phyloP scores from a whole-genome alignment of 257 asterid genomes.

The Thymus mandschuricus region DNA sequence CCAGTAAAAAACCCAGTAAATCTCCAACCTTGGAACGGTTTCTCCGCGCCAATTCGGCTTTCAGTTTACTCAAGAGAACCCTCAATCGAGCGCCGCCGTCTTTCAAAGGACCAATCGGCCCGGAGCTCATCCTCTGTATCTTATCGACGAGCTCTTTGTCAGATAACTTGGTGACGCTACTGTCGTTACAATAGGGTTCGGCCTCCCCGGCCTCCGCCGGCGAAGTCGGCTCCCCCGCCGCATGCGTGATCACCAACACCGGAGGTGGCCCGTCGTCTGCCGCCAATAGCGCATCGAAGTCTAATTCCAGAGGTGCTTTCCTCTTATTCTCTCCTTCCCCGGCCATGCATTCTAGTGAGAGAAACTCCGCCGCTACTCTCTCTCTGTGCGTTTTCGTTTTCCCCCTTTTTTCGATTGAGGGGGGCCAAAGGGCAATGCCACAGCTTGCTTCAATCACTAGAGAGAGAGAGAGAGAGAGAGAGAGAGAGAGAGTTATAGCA shows the following conservation, averaged over 20 bases:
- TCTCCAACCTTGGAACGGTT: conserved; percentile 41
- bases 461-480: no score
- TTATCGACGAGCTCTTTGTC: conserved; percentile 26
- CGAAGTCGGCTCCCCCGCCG: conserved; percentile 16
- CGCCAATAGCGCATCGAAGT: conserved; percentile 24
- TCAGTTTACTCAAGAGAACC: not conserved
- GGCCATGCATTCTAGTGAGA: conserved; percentile 39
- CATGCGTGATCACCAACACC: conserved; percentile 22
- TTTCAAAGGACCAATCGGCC: not conserved
- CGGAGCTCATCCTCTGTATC: not conserved
- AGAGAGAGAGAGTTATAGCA: no score
- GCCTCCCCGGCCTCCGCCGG: conserved; percentile 17
- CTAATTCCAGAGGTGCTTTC: conserved; percentile 24
- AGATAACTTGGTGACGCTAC: not conserved
- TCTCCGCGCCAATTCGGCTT: conserved; percentile 42
- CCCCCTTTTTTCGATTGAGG: not conserved
- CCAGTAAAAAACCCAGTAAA: conserved; percentile 17
- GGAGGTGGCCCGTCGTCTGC: conserved; percentile 34
- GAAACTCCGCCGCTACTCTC: not conserved
- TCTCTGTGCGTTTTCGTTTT: not conserved
- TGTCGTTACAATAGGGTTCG: not conserved
- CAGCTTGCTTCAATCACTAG: no score
- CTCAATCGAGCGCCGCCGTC: conserved; percentile 42
- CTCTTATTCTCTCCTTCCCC: conserved; percentile 44
- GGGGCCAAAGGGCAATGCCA: no score